A percentile compares a stretch with the other conserved stretches of the same genome.
Conservation (phyloP, 1,284 basidiomycete genomes). For the Sutorius eximius region DNA sequence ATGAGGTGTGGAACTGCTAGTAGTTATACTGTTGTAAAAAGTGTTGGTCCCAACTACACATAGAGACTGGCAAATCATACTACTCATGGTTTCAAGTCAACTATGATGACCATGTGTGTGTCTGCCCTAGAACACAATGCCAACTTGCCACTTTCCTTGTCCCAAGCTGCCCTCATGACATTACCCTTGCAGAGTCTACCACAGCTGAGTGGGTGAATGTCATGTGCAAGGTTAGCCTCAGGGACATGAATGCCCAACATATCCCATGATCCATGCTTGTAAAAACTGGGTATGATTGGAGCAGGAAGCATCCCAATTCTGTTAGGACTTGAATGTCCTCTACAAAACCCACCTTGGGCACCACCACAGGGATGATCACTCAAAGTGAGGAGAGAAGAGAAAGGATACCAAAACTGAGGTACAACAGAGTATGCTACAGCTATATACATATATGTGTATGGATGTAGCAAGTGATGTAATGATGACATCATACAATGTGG, state of each 20-base stretch:
- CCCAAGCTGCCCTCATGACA: not conserved
- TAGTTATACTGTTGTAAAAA: no score
- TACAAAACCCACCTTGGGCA: no score
- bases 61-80: not conserved
- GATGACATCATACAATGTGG: no score
- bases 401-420: no score
- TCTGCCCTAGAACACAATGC: slow-evolving; percentile 5
- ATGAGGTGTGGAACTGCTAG: no score
- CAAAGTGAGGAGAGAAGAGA: no score
- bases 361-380: no score
- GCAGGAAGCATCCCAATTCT: slow-evolving; percentile 10
- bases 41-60: no score
- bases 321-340: no score
- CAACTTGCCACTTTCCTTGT: slow-evolving; percentile 13
- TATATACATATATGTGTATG: no score
- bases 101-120: not conserved
- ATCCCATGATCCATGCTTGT: slow-evolving; percentile 8
- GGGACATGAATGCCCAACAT: slow-evolving; percentile 2
- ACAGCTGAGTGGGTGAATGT: slow-evolving; percentile 1
- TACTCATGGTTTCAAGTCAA: not conserved
- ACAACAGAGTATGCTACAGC: no score
- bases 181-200: not conserved
- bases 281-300: slow-evolving; percentile 6
- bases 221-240: slow-evolving; percentile 11
- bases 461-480: no score